A percentile compares a stretch with the other conserved stretches of the same genome.
phyloP scores from a whole-genome alignment of 768 basidiomycete genomes.

The Cytidiella melzeri region DNA sequence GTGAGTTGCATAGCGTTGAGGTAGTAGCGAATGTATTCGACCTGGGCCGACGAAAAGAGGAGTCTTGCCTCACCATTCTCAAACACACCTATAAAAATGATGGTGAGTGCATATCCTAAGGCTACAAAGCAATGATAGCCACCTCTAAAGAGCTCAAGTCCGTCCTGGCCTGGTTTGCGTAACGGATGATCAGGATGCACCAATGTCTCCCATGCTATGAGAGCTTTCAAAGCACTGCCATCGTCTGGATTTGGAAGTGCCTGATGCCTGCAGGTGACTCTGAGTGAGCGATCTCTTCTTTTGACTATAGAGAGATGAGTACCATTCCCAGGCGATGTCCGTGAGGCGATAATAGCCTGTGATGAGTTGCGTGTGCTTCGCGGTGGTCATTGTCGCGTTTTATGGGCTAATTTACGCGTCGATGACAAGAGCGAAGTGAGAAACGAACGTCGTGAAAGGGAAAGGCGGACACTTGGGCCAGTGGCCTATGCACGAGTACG shows the following conservation, averaged over 20 bases:
- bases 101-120: neutral
- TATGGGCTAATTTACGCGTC: neutral
- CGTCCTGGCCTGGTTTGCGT: conserved; percentile 53
- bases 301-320: conserved; percentile 3
- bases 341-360: conserved; percentile 81
- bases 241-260: conserved; percentile 55
- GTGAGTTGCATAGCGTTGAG: conserved; percentile 70
- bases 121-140: conserved; percentile 6
- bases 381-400: neutral
- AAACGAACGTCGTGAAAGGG: neutral
- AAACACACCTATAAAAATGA: conserved; percentile 46
- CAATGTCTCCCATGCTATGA: conserved; percentile 63
- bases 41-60: conserved; percentile 75
- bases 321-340: conserved; percentile 84
- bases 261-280: conserved; percentile 40
- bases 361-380: conserved; percentile 19
- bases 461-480: neutral
- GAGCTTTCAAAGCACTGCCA: conserved; percentile 57
- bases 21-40: conserved; percentile 84
- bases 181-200: conserved; percentile 71
- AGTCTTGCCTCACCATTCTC: conserved; percentile 71
- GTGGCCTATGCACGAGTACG: no score
- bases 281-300: neutral
- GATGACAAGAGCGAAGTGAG: neutral
- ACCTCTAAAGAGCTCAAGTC: conserved; percentile 71